Conservation (phyloP, 2,329 filamentous ascomycete species). For the Proliferodiscus dingleyae region DNA sequence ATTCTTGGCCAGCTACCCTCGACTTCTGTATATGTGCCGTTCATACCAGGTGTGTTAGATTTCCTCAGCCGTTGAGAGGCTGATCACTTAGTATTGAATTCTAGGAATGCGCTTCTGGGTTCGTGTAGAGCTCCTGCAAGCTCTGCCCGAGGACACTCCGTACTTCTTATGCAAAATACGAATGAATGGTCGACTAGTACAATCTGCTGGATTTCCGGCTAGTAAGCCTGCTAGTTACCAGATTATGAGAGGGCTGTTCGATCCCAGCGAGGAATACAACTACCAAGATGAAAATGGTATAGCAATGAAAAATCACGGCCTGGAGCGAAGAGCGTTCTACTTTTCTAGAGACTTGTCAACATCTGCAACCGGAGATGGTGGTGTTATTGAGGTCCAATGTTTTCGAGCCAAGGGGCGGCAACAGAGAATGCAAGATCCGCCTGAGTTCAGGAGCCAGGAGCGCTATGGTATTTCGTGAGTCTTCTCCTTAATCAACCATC, state of each 20-base stretch:
- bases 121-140: constrained; percentile 39
- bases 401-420: constrained; percentile 48
- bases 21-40: constrained; percentile 53
- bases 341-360: constrained; percentile 31
- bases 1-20: constrained; percentile 34
- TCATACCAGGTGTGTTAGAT: constrained; percentile 42
- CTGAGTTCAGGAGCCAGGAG: constrained; percentile 43
- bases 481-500: constrained; percentile 4
- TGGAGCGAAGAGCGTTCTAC: constrained; percentile 48
- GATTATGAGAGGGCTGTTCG: constrained; percentile 44
- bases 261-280: constrained; percentile 40
- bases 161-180: constrained; percentile 51
- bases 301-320: constrained; percentile 36
- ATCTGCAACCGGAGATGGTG: constrained; percentile 46
- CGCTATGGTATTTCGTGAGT: constrained; percentile 51
- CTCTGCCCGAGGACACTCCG: constrained; percentile 29
- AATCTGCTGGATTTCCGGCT: constrained; percentile 47
- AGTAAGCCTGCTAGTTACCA: constrained; percentile 34
- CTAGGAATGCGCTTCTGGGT: constrained; percentile 50
- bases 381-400: constrained; percentile 48
- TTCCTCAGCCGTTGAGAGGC: neutral
- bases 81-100: constrained; percentile 4
- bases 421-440: constrained; percentile 38
- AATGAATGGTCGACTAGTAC: constrained; percentile 49
- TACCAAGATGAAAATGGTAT: constrained; percentile 35